Evolutionary conservation across 106 monocot species (phyloP).

Genomic region (Acanthochlamys bracteata): DNA sequence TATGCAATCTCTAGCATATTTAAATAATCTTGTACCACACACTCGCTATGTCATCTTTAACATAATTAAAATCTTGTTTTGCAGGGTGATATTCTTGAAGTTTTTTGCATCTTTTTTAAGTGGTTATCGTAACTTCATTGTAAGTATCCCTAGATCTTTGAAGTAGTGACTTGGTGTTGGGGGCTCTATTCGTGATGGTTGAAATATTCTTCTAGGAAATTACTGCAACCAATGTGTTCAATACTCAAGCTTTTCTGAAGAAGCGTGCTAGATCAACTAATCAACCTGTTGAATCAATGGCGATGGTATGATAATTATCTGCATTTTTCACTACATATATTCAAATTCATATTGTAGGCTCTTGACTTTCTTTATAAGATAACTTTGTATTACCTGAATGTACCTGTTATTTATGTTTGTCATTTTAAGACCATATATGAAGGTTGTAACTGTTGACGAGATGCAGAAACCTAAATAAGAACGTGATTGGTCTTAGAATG

Average conservation of each 20-base stretch:
- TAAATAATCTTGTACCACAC: no score
- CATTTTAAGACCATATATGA: no score
- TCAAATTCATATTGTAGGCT: no score
- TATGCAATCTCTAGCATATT: no score
- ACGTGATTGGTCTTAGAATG: no score
- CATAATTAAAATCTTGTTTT: no score
- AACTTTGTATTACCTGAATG: no score
- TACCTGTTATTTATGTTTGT: no score
- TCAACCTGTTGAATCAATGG: conserved; percentile 73
- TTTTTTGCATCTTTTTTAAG: conserved; percentile 82
- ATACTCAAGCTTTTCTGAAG: conserved; percentile 95
- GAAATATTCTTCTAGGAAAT: conserved; percentile 42
- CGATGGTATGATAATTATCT: conserved; percentile 77
- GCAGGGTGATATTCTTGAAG: conserved; percentile 89
- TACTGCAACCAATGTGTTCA: conserved; percentile 61
- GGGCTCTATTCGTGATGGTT: background rate
- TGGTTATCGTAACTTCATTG: conserved; percentile 99
- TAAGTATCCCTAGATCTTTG: conserved; percentile 32
- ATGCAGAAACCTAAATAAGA: no score
- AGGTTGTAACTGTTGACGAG: no score
- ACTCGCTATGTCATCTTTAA: no score
- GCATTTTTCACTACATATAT: background rate
- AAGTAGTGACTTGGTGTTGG: background rate
- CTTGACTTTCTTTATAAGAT: no score
- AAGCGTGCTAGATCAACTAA: conserved; percentile 84